Conservation (phyloP, 23 red algal species). For the Gracilaria caudata region DNA sequence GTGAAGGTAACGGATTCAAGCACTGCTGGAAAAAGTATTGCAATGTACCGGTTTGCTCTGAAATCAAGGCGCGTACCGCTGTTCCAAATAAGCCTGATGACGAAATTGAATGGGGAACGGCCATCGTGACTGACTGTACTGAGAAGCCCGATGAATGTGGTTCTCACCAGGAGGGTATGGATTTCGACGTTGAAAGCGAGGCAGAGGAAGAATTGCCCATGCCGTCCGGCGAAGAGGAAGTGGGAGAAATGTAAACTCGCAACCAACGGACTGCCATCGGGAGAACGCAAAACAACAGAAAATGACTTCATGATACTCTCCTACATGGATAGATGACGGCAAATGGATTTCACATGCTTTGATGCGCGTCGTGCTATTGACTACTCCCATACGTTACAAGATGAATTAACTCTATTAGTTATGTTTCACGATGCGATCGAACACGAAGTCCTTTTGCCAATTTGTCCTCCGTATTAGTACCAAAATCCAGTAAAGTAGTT, state of each 20-base stretch:
- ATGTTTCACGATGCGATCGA: too few species aligned
- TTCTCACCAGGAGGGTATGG: constrained; percentile 6
- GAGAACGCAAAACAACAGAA: too few species aligned
- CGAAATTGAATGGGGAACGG: neutral
- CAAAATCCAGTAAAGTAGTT: too few species aligned
- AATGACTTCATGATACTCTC: neutral
- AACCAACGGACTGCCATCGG: neutral
- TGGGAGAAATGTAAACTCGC: neutral
- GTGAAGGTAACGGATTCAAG: constrained; percentile 25
- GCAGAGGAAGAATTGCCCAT: neutral
- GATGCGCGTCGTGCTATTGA: too few species aligned
- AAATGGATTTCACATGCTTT: too few species aligned
- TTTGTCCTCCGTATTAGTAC: too few species aligned
- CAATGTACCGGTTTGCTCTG: constrained; percentile 9
- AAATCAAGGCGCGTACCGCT: constrained; percentile 29
- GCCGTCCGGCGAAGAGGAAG: constrained; percentile 11
- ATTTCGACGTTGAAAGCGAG: constrained; percentile 12
- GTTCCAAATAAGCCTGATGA: constrained; percentile 17
- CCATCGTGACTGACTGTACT: constrained; percentile 15
- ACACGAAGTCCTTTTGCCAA: too few species aligned
- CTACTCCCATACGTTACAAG: too few species aligned
- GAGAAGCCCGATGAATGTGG: constrained; percentile 27
- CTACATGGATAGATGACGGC: too few species aligned
- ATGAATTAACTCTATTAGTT: too few species aligned
- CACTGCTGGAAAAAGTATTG: constrained; percentile 42